These are phyloP conservation scores for Arthrobotrys megalospora DNA, from an alignment of 2,329 filamentous ascomycete genomes.

Conservation along the genomic window DNA sequence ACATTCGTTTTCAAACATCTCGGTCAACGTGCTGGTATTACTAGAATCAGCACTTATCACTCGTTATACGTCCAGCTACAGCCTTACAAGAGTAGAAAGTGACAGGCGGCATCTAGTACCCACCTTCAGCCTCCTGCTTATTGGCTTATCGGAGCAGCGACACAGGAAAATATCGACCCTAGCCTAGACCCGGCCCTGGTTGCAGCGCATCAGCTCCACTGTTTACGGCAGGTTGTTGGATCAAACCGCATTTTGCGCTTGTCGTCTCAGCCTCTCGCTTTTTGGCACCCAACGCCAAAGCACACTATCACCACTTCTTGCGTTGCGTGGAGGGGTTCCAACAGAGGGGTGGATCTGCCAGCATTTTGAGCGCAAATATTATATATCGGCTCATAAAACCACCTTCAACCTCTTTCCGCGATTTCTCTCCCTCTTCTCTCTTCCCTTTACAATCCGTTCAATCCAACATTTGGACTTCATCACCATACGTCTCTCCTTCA, in stretches of 20 bases:
- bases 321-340: slow-evolving; percentile 35
- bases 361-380: slow-evolving; percentile 34
- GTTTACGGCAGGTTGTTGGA: slow-evolving; percentile 49
- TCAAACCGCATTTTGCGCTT: slow-evolving; percentile 50
- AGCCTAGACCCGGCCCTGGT: slow-evolving; percentile 30
- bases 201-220: slow-evolving; percentile 26
- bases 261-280: slow-evolving; percentile 49
- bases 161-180: slow-evolving; percentile 31
- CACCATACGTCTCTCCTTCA: slow-evolving; percentile 28
- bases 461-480: neutral
- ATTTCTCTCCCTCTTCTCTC: neutral
- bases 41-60: slow-evolving; percentile 21
- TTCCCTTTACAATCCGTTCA: neutral
- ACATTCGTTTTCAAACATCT: slow-evolving; percentile 39
- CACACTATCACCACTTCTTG: slow-evolving; percentile 19
- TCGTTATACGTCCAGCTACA: slow-evolving; percentile 34
- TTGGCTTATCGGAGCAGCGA: slow-evolving; percentile 20
- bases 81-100: slow-evolving; percentile 34
- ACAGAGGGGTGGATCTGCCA: slow-evolving; percentile 12
- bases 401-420: neutral
- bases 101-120: slow-evolving; percentile 22
- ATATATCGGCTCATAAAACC: slow-evolving; percentile 40
- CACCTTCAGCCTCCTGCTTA: slow-evolving; percentile 51
- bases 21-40: slow-evolving; percentile 17
- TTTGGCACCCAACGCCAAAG: slow-evolving; percentile 13